Evolutionary conservation across 73 alveolate species (phyloP).

Genomic region (Paramecium primaurelia): DNA sequence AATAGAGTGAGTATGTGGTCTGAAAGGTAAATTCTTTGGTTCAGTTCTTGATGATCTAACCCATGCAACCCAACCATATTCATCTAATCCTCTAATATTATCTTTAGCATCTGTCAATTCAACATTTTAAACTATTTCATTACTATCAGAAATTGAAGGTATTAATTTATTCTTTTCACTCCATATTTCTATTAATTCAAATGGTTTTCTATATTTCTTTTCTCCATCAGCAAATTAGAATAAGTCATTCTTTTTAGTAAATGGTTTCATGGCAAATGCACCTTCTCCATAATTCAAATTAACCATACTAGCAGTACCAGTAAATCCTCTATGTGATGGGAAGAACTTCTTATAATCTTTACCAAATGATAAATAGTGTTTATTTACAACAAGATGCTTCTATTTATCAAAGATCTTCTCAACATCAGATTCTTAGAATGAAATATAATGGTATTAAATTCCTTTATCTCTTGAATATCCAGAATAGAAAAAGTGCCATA

Average conservation of each 20-base stretch:
- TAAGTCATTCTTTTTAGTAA: background rate
- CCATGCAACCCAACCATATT: conserved; percentile 43
- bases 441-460: background rate
- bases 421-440: background rate
- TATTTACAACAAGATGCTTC: background rate
- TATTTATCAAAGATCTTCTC: background rate
- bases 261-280: conserved; percentile 30
- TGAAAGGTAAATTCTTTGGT: background rate
- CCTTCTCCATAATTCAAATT: conserved; percentile 35
- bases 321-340: background rate
- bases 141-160: background rate
- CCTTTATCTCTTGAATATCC: background rate
- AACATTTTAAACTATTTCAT: background rate
- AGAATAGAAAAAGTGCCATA: conserved; percentile 25
- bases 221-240: background rate
- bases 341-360: background rate
- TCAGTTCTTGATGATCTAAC: conserved; percentile 8
- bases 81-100: conserved; percentile 19
- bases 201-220: background rate
- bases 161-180: background rate
- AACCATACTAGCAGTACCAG: conserved; percentile 15
- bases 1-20: background rate
- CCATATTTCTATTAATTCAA: background rate
- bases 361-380: conserved; percentile 39
- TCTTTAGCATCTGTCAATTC: background rate